Evolutionary conservation across 345 rosid genomes (phyloP), one percentile per base, ranked within the genome.

Genomic region (Anacardium occidentale): DNA sequence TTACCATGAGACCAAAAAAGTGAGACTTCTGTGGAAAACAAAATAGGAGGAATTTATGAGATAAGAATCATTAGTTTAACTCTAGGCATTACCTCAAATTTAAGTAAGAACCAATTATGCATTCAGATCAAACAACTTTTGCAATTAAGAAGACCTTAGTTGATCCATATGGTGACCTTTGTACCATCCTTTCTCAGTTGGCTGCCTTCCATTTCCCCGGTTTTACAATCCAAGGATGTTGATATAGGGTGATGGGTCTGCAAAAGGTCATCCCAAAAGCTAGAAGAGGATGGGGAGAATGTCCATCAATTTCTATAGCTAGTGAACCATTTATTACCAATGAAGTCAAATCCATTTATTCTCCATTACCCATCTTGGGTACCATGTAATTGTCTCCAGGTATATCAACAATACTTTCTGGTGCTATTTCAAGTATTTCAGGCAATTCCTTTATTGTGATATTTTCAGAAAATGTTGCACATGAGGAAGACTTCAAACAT

Each of bases 71-170:
- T 15, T 14, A 47, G 14, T 62, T 70, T 62, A 54, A 29, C 20
- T 45, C 44, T 29, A 54, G 29, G 26, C 15, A 42, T 77, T 37
- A 71, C 78, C 75, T 53, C 18, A 3, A 18, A 55, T 20, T n/a
- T 48, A 44, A 20, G 20, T 45, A 51, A 63, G 64, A 76, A 6
- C 34, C 10, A 74, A 59, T 53, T 29, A 53, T 66, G 75, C 76
- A 69, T 37, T 50, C 42, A 40, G 40, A 44, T 80, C 78, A 83
- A 44, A 72, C 75, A 53, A 67, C 66, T 64, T 83, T 64, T 74
- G 73, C 74, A 85, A 18, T 87, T 63, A 69, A 93, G 90, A 78
- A 82, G 96, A 62, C 85, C 92, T 90, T 17, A 93, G 92, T 66
- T 88, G 80, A 80, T 90, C 88, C 91, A 93, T 65, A 73, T 80